Conservation (phyloP, 257 asterid species). For the Solanum raphanifolium region DNA sequence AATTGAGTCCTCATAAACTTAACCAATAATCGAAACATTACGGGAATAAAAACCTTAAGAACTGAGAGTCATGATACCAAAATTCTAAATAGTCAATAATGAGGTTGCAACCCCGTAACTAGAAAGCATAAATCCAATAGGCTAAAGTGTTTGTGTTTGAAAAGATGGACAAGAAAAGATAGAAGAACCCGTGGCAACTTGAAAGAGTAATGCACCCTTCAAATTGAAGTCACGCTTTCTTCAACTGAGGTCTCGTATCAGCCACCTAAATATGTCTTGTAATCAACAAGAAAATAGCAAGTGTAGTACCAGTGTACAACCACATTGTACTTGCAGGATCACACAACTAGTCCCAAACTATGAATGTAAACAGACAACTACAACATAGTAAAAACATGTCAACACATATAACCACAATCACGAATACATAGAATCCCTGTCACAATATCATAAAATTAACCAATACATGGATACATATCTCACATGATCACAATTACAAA, state of each 20-base stretch:
- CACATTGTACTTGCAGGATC: background rate
- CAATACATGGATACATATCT: background rate
- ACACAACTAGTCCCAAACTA: background rate
- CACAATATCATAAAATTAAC: background rate
- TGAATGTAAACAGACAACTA: no score
- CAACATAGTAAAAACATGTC: background rate
- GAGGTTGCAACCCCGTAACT: background rate
- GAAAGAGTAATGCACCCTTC: background rate
- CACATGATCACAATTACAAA: background rate
- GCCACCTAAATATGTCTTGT: background rate
- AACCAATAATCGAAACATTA: background rate
- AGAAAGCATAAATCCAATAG: background rate
- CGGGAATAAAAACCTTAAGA: no score
- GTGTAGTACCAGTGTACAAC: background rate
- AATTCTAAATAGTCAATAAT: background rate
- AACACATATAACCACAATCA: background rate
- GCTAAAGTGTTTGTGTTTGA: background rate
- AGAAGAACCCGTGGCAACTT: background rate
- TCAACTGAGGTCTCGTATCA: background rate
- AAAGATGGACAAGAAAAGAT: background rate
- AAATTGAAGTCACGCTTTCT: no score
- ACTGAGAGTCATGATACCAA: background rate
- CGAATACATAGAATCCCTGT: background rate
- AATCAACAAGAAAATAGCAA: background rate
- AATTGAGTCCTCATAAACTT: background rate